phyloP scores from a whole-genome alignment of 805 yeast genomes.

The Sugiyamaella mastotermitis region DNA sequence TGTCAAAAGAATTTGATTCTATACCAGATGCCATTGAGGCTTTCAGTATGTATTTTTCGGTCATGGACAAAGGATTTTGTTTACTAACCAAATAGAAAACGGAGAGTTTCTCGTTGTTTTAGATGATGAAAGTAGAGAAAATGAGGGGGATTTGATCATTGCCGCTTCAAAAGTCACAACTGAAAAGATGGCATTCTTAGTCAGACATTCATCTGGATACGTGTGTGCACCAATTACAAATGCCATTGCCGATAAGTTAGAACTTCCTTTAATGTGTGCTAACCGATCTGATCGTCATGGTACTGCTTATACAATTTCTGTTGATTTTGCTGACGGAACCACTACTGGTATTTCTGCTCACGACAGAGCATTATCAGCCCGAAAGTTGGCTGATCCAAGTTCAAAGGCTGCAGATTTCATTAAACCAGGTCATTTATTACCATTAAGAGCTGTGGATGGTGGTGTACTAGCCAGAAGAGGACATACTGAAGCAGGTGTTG shows the following conservation, averaged over 20 bases:
- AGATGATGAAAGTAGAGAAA: slow-evolving; percentile 95
- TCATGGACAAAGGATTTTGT: slow-evolving; percentile 7
- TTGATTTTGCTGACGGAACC: slow-evolving; percentile 80
- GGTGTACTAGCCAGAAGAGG: slow-evolving; percentile 79
- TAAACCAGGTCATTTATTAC: slow-evolving; percentile 93
- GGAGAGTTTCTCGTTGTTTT: slow-evolving; percentile 90
- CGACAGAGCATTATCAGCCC: slow-evolving; percentile 83
- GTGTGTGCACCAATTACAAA: slow-evolving; percentile 86
- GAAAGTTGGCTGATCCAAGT: slow-evolving; percentile 55
- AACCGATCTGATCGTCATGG: slow-evolving; percentile 78
- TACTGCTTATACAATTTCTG: slow-evolving; percentile 93
- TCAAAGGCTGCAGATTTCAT: slow-evolving; percentile 61
- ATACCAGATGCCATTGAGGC: slow-evolving; percentile 71
- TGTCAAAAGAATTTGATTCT: slow-evolving; percentile 29
- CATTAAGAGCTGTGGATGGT: slow-evolving; percentile 85
- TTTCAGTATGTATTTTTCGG: slow-evolving; percentile 39
- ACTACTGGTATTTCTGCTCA: slow-evolving; percentile 96
- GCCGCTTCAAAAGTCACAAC: slow-evolving; percentile 82
- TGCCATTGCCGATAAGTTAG: slow-evolving; percentile 70
- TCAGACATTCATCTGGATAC: slow-evolving; percentile 69
- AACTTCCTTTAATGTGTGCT: slow-evolving; percentile 71
- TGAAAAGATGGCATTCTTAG: slow-evolving; percentile 89
- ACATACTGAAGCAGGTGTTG: slow-evolving; percentile 96
- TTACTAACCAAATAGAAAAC: slow-evolving; percentile 32
- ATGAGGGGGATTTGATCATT: slow-evolving; percentile 93